A percentile compares a stretch with the other conserved stretches of the same genome.
Conservation (phyloP, 371 early-diverging fungal genomes). For the Coemansia linderi region DNA sequence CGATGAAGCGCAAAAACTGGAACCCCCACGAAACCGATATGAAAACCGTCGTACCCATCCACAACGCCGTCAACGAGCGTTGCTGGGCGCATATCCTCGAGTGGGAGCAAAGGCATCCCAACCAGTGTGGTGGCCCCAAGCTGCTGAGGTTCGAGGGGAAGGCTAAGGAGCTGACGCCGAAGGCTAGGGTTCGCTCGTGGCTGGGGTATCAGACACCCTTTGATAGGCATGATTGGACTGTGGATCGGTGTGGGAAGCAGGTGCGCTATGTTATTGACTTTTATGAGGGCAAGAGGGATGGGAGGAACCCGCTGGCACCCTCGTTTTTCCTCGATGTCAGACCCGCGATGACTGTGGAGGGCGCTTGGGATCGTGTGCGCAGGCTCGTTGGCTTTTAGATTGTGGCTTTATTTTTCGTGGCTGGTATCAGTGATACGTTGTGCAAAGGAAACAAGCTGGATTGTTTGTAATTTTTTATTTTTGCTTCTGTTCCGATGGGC, state of each 20-base stretch:
- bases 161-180: conserved; percentile 81
- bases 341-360: conserved; percentile 68
- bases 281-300: conserved; percentile 66
- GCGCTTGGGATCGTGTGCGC: conserved; percentile 62
- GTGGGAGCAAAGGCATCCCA: conserved; percentile 72
- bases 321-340: conserved; percentile 89
- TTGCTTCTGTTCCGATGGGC: no score
- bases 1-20: conserved; percentile 90
- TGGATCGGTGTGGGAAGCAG: conserved; percentile 89
- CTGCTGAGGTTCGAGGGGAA: conserved; percentile 85
- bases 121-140: conserved; percentile 60
- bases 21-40: conserved; percentile 72
- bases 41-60: conserved; percentile 78
- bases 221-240: conserved; percentile 97
- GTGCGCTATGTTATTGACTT: conserved; percentile 95
- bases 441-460: background rate
- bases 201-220: conserved; percentile 84
- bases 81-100: conserved; percentile 88
- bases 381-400: conserved; percentile 16
- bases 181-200: conserved; percentile 72
- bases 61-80: conserved; percentile 90
- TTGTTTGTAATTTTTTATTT: background rate
- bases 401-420: background rate
- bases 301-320: conserved; percentile 60
- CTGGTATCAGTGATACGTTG: background rate